phyloP scores from a whole-genome alignment of 306 rosid genomes.

The Fagus sylvatica region DNA sequence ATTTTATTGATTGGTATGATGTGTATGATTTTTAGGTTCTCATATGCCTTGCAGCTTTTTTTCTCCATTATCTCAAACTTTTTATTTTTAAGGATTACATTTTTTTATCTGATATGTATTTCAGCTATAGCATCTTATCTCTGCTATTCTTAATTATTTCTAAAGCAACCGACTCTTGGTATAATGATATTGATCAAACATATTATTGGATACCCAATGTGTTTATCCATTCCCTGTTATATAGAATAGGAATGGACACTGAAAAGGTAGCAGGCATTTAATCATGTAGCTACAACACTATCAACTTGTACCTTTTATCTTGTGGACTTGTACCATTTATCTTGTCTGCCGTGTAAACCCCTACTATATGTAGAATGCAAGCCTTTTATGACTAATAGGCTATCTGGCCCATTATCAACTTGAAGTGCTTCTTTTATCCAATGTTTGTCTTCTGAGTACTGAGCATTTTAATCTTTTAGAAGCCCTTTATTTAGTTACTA shows the following conservation, averaged over 20 bases:
- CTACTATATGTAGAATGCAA: too few species aligned
- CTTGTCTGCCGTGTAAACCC: too few species aligned
- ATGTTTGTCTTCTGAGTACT: neutral
- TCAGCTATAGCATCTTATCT: neutral
- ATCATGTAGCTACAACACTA: neutral
- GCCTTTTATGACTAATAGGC: neutral
- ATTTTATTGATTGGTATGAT: slow-evolving; percentile 6
- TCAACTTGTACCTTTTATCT: neutral
- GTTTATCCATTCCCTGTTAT: neutral
- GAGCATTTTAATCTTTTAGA: neutral
- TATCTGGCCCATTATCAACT: neutral
- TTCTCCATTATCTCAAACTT: neutral
- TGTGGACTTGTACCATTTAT: too few species aligned
- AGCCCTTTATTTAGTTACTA: neutral
- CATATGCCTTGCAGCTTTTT: neutral
- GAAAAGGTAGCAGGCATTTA: neutral
- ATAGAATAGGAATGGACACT: neutral
- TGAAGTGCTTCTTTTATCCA: neutral
- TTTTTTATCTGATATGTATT: neutral
- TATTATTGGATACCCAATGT: neutral
- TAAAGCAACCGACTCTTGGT: neutral
- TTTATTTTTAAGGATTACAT: slow-evolving; percentile 5
- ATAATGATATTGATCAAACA: neutral
- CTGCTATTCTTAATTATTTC: neutral
- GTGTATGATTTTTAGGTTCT: slow-evolving; percentile 7